These are phyloP conservation scores for Fraxinus sp. DNA, from an alignment of 305 asterid genomes.

Conservation along the genomic window DNA sequence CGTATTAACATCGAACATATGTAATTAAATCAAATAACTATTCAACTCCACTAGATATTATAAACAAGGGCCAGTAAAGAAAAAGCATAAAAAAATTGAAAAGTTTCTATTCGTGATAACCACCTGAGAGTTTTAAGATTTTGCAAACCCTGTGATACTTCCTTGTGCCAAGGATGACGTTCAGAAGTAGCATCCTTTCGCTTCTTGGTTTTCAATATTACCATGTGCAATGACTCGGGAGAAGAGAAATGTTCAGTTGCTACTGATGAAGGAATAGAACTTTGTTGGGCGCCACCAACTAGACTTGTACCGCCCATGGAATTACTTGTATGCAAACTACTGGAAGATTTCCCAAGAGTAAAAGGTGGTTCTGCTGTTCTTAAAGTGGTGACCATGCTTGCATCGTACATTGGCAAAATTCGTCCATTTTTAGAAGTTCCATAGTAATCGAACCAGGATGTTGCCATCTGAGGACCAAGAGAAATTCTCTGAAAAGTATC, in stretches of 20 bases:
- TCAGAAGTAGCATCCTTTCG: conserved; percentile 60
- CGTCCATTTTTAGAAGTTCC: conserved; percentile 53
- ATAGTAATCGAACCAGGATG: conserved; percentile 66
- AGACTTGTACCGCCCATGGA: conserved; percentile 46
- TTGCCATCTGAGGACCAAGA: conserved; percentile 58
- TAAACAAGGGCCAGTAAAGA: neutral
- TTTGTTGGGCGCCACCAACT: conserved; percentile 34
- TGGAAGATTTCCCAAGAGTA: conserved; percentile 43
- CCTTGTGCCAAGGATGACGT: conserved; percentile 65
- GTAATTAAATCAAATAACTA: conserved; percentile 4
- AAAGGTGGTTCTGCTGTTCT: conserved; percentile 43
- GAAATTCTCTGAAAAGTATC: conserved; percentile 38
- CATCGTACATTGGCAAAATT: conserved; percentile 39
- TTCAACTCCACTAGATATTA: neutral
- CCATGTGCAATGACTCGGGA: conserved; percentile 42
- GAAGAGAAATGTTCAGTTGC: conserved; percentile 43
- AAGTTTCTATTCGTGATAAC: conserved; percentile 9
- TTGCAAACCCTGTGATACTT: conserved; percentile 49
- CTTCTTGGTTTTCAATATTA: conserved; percentile 52
- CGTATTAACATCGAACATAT: neutral
- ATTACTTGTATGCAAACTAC: conserved; percentile 32
- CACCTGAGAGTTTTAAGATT: conserved; percentile 57
- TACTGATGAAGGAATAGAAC: conserved; percentile 33
- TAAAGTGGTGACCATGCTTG: conserved; percentile 31
- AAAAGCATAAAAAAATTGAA: neutral